A percentile compares a stretch with the other conserved stretches of the same genome.
Conservation (phyloP, 192 early-diverging fungal genomes). For the Pecoramyces ruminantium region DNA sequence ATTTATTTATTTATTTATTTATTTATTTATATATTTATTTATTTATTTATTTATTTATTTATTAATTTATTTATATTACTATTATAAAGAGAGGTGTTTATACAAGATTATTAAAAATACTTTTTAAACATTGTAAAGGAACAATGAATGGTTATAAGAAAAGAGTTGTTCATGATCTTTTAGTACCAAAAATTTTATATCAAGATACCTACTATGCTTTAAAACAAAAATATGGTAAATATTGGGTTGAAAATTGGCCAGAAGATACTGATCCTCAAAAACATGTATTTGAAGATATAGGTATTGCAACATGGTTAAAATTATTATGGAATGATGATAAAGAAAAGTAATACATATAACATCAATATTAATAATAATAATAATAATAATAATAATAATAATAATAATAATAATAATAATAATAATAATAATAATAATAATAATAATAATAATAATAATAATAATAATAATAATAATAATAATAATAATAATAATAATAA, state of each 20-base stretch:
- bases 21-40: no score
- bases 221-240: slow-evolving; percentile 45
- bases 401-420: not conserved
- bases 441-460: no score
- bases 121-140: not conserved
- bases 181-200: slow-evolving; percentile 53
- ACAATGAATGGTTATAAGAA: slow-evolving; percentile 55
- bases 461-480: no score
- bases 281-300: slow-evolving; percentile 75
- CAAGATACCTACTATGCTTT: slow-evolving; percentile 37
- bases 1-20: no score
- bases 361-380: slow-evolving; percentile 9
- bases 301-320: slow-evolving; percentile 66
- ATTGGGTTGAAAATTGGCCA: slow-evolving; percentile 56
- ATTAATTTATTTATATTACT: no score
- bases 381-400: not conserved
- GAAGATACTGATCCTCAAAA: slow-evolving; percentile 71
- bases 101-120: not conserved
- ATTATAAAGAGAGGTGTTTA: not conserved
- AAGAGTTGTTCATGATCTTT: slow-evolving; percentile 43
- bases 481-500: no score
- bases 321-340: slow-evolving; percentile 42
- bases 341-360: not conserved
- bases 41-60: no score
- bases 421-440: no score